These are phyloP conservation scores for Lachancea meyersii DNA, from an alignment of 805 yeast genomes.

Conservation along the genomic window DNA sequence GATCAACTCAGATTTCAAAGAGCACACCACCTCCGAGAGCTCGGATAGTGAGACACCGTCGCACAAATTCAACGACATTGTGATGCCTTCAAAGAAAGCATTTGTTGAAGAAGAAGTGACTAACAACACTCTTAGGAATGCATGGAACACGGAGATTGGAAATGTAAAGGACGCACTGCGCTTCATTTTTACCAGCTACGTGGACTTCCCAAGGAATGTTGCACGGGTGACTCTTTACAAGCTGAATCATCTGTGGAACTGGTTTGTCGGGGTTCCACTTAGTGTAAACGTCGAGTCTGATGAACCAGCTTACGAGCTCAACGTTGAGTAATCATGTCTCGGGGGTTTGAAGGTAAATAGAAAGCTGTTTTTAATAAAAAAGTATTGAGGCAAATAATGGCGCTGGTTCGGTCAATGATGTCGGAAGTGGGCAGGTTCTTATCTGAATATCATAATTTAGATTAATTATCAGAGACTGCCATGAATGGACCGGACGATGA, in stretches of 20 bases:
- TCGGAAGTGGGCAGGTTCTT: too few species aligned
- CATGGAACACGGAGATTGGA: constrained; percentile 44
- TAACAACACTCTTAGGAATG: constrained; percentile 31
- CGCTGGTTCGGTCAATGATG: too few species aligned
- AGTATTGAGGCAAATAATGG: neutral
- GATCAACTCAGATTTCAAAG: too few species aligned
- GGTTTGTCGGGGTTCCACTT: constrained; percentile 55
- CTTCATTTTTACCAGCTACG: constrained; percentile 62
- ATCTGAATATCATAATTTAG: too few species aligned
- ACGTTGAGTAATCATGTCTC: constrained; percentile 13
- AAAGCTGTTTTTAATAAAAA: neutral
- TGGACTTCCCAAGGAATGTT: constrained; percentile 59
- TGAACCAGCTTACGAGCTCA: constrained; percentile 18
- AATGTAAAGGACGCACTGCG: constrained; percentile 54
- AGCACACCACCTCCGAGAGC: neutral
- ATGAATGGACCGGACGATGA: too few species aligned
- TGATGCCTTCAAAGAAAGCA: constrained; percentile 19
- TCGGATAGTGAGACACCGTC: neutral
- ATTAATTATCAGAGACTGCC: too few species aligned
- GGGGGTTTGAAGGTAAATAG: neutral
- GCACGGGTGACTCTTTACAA: constrained; percentile 46
- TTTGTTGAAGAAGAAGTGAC: neutral
- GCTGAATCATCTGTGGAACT: constrained; percentile 60
- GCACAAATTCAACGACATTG: constrained; percentile 22
- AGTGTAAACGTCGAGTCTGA: constrained; percentile 20